Conservation (phyloP, 208 protist genomes). For the Trypanosoma congolense region DNA sequence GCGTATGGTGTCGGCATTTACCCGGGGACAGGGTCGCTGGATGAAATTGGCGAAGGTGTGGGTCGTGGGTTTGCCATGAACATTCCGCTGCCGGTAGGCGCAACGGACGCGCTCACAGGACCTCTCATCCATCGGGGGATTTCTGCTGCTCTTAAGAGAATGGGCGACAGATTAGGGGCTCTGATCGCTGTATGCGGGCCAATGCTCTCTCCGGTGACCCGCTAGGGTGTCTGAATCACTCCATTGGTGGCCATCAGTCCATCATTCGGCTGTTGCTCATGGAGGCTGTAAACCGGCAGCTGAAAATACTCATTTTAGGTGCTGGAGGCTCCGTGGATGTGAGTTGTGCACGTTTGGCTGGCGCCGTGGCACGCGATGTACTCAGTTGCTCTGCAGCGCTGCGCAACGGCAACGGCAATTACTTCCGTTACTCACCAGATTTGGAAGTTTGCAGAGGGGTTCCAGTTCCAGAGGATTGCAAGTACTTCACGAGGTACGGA, state of each 20-base stretch:
- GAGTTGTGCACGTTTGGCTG: slow-evolving; percentile 30
- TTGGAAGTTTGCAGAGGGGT: slow-evolving; percentile 26
- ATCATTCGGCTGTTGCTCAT: slow-evolving; percentile 32
- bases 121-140: slow-evolving; percentile 73
- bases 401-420: slow-evolving; percentile 11
- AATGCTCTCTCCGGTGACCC: slow-evolving; percentile 94
- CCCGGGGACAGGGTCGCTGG: slow-evolving; percentile 88
- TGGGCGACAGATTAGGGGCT: slow-evolving; percentile 83
- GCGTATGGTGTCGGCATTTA: slow-evolving; percentile 93
- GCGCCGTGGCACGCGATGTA: slow-evolving; percentile 41
- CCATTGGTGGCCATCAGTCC: slow-evolving; percentile 34
- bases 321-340: slow-evolving; percentile 43
- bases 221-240: slow-evolving; percentile 92
- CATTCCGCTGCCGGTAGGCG: slow-evolving; percentile 81
- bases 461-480: slow-evolving; percentile 31
- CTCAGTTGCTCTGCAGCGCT: slow-evolving; percentile 33
- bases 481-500: slow-evolving; percentile 45
- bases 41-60: slow-evolving; percentile 81
- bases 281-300: slow-evolving; percentile 4
- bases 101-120: slow-evolving; percentile 85
- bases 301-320: slow-evolving; percentile 40
- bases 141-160: slow-evolving; percentile 54
- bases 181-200: slow-evolving; percentile 97
- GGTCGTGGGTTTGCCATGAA: slow-evolving; percentile 89
- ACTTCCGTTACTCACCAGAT: slow-evolving; percentile 29